Conservation (phyloP, 306 rosid species). For the Rubus idaeus region DNA sequence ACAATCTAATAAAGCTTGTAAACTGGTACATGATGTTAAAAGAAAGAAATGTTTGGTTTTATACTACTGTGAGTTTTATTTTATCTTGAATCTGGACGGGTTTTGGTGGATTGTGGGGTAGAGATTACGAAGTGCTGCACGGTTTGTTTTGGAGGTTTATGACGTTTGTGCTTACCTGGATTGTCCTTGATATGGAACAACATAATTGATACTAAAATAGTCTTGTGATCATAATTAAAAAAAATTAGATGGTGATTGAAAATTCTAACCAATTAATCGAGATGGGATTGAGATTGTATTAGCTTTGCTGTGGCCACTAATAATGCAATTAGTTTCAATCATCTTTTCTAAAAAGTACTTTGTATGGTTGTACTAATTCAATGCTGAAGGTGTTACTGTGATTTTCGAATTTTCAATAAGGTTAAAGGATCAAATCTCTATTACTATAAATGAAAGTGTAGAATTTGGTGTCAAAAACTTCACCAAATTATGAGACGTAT, state of each 20-base stretch:
- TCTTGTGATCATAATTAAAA: too few relatives aligned
- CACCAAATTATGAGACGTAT: too few relatives aligned
- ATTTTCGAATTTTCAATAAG: too few relatives aligned
- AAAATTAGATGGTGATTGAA: not conserved
- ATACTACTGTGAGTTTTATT: not conserved
- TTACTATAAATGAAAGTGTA: too few relatives aligned
- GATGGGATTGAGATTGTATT: too few relatives aligned
- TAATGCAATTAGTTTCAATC: too few relatives aligned
- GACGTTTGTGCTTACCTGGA: not conserved
- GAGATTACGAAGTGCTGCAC: not conserved
- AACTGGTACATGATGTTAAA: not conserved
- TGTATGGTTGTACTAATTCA: too few relatives aligned
- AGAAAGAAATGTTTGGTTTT: not conserved
- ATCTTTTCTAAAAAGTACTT: too few relatives aligned
- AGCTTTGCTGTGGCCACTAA: too few relatives aligned
- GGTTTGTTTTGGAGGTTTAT: not conserved
- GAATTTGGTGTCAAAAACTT: too few relatives aligned
- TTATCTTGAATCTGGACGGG: constrained; percentile 27
- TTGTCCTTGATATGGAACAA: not conserved
- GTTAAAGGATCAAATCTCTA: too few relatives aligned
- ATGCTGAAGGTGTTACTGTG: too few relatives aligned
- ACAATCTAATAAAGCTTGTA: not conserved
- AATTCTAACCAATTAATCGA: not conserved
- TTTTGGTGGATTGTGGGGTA: not conserved
- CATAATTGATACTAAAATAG: not conserved